Evolutionary conservation across 176 grass and related monocot genomes (phyloP).

Genomic region (Pontederia paniculata): DNA sequence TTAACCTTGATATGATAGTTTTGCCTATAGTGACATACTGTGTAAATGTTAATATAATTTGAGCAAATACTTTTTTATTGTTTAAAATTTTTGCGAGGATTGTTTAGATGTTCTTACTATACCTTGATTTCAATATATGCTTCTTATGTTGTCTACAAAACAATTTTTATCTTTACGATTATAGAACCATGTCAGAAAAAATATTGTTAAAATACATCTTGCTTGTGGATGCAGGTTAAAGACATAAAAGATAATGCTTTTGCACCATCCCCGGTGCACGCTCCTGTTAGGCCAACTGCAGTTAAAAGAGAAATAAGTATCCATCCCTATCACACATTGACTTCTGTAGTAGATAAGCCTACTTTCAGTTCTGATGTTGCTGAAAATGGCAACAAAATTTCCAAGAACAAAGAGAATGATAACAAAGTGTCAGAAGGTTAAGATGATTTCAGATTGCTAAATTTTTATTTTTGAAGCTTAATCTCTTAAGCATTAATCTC

Average conservation of each 20-base stretch:
- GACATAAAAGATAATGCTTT: slow-evolving; percentile 52
- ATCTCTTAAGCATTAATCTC: background rate
- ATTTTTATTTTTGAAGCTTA: background rate
- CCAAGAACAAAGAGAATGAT: slow-evolving; percentile 8
- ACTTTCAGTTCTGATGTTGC: slow-evolving; percentile 35
- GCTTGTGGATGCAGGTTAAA: slow-evolving; percentile 63
- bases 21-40: too few species aligned
- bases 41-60: too few species aligned
- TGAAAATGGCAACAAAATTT: slow-evolving; percentile 14
- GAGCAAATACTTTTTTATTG: too few species aligned
- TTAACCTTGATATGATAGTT: too few species aligned
- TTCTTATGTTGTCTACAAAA: too few species aligned
- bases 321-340: slow-evolving; percentile 20
- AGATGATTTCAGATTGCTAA: slow-evolving; percentile 4
- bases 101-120: too few species aligned
- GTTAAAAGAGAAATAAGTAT: slow-evolving; percentile 45
- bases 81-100: too few species aligned
- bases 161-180: too few species aligned
- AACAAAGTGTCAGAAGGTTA: slow-evolving; percentile 79
- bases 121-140: too few species aligned
- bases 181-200: too few species aligned
- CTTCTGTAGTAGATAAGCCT: slow-evolving; percentile 36
- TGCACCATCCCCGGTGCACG: background rate
- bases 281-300: slow-evolving; percentile 32
- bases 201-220: slow-evolving; percentile 13